Base-by-base conservation (phyloP, 306 rosid genomes). In the Erythrophleum fordii region DNA sequence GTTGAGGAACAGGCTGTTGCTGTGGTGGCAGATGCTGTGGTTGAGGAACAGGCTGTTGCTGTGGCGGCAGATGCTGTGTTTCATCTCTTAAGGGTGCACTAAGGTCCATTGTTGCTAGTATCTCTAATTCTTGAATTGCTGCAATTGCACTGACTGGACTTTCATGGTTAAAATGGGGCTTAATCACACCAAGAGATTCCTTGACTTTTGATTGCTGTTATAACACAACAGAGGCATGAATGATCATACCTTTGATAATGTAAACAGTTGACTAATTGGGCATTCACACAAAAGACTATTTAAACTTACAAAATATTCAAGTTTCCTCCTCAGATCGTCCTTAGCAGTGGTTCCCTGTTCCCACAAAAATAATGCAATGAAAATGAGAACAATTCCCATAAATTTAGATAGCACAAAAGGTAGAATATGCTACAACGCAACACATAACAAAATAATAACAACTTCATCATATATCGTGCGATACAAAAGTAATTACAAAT, bases 201-300 rank as follows among this genome's bases (percentile, higher is more conserved):
- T 80, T 91, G 11, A 94, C 86, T 81, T 81, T 90, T 16, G 75
- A 53, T 94, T 94, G 95, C 95, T 94, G 89, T 78, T 87, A 81
- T 59, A 20, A 70, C 44, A 25, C 13, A 44, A 49, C 22, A 6
- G 58, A 68, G 8, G 52, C 6, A 77, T 83, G 46, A 58, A 87
- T 55, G 41, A 72, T 18, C 46, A 83, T 23, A 6, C 18, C 34
- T 78, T 51, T 31, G 11, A 61, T 70, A 68, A 68, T 28, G 34
- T 20, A 34, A 53, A 42, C 16, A 25, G 42, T 26, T 64, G 71
- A 18, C 35, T 5, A 23, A 44, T 4, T 20, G 64, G 23, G 45
- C 39, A 83, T 46, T 46, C 17, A 72, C 55, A 41, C 55, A 79
- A 65, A 55, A 56, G 73, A 77, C 42, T 22, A 18, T 41, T 55